Percentiles rank a stretch among this genome's conserved stretches.
phyloP scores from a whole-genome alignment of 345 rosid species.

The Streptanthus diversifolius region DNA sequence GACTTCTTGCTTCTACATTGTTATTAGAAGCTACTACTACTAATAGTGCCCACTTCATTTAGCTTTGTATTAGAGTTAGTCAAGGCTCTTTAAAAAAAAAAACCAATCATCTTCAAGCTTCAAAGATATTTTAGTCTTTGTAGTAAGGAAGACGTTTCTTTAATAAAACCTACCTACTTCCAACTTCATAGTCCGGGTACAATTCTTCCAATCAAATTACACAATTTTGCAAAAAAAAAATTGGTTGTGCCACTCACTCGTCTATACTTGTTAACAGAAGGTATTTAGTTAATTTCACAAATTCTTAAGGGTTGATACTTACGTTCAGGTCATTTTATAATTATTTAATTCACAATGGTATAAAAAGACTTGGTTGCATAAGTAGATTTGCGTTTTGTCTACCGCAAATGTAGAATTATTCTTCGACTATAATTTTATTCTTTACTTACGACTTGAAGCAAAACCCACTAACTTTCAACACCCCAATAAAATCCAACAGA shows the following conservation, averaged over 20 bases:
- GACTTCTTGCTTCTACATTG: slow-evolving; percentile 12
- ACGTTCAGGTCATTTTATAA: not conserved
- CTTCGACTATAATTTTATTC: slow-evolving; percentile 32
- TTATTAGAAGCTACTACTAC: slow-evolving; percentile 12
- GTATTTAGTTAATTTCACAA: not conserved
- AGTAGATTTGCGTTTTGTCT: slow-evolving; percentile 28
- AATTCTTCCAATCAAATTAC: not conserved
- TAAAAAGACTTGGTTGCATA: not conserved
- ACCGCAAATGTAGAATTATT: slow-evolving; percentile 34
- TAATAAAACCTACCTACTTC: not conserved
- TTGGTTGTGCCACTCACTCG: not conserved
- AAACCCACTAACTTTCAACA: slow-evolving; percentile 38
- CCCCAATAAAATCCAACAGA: slow-evolving; percentile 32
- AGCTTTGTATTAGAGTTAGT: not conserved
- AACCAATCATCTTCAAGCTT: slow-evolving; percentile 6
- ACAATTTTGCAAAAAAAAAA: not conserved
- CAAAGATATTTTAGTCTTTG: not conserved
- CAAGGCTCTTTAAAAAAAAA: not conserved
- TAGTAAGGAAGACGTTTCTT: slow-evolving; percentile 22
- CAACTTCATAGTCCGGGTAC: not conserved
- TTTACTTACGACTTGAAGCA: slow-evolving; percentile 29
- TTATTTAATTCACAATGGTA: not conserved
- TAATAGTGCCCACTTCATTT: slow-evolving; percentile 15
- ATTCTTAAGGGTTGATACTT: not conserved
- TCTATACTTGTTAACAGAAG: not conserved